Base-by-base conservation (phyloP, 148 eudicot species). In the Amaranthus cruentus region DNA sequence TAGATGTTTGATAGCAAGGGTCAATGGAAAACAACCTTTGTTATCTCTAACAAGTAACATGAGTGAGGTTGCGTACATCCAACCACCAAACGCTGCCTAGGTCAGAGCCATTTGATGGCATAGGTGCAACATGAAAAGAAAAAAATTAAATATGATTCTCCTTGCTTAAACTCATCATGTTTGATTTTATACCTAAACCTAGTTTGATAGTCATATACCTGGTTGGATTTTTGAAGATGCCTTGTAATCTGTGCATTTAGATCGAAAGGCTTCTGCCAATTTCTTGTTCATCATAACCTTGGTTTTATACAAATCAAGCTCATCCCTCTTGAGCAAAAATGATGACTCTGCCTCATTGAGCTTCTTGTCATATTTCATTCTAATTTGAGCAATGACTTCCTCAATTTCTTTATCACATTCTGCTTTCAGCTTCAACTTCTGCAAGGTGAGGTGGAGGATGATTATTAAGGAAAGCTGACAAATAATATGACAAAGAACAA, bases 391-490 rank as follows among this genome's bases (percentile, higher is more conserved):
- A 55, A 80, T 69, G 21, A 79, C 44, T 65, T 85, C 89, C 76
- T 82, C 86, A 71, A 88, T 82, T 83, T 90, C 96, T 84, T 86
- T 89, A 18, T 89, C 92, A 68, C 87, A 78, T 28, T 90, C 89
- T 55, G 82, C 75, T 82, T 84, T 81, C 75, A 94, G 76, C 76
- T 66, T 77, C 48, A 72, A 15, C 55, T 81, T 83, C 98, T 94
- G 97, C 64, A 58, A 66, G 38, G 47, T 59, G 44, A 42, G 15
- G 18, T 66, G 9, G 18, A 69, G 42, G 12, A 43, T 14, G 5
- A 51, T 9, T n/a, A 63, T 52, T 71, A 46, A 64, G 81, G 55
- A 72, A 65, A 60, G 57, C 28, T 66, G 38, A 69, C 42, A 63
- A 28, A 42, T 62, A 60, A 14, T 6, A 59, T 3, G 63, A 73